Evolutionary conservation across 805 yeast species (phyloP).

Genomic region (Candida dendrica): DNA sequence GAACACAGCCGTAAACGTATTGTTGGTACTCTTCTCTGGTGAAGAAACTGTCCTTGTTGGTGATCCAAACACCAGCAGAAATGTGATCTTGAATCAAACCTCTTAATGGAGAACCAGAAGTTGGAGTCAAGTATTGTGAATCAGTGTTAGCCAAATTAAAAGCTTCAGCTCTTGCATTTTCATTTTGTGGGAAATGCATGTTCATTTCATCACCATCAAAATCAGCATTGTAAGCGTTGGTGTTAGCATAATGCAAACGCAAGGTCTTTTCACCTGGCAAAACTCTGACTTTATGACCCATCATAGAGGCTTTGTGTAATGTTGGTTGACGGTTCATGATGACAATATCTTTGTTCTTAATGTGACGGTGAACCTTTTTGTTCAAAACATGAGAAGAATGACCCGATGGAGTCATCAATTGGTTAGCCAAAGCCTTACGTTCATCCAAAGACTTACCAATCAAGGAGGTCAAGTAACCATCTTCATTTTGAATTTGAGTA

Average conservation of each 20-base stretch:
- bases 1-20: constrained; percentile 83
- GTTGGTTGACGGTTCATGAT: constrained; percentile 99
- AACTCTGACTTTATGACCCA: constrained; percentile 98
- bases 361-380: constrained; percentile 92
- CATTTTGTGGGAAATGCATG: constrained; percentile 98
- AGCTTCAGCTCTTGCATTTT: constrained; percentile 95
- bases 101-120: constrained; percentile 96
- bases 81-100: constrained; percentile 99
- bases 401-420: constrained; percentile 74
- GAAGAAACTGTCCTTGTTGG: constrained; percentile 87
- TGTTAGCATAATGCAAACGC: constrained; percentile 95
- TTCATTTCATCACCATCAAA: constrained; percentile 99
- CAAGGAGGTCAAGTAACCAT: constrained; percentile 75
- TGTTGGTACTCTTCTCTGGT: constrained; percentile 91
- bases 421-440: constrained; percentile 91
- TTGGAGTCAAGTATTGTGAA: constrained; percentile 95
- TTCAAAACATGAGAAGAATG: constrained; percentile 56
- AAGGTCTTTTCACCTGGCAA: constrained; percentile 96
- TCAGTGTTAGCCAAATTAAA: constrained; percentile 92
- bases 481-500: constrained; percentile 89
- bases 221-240: constrained; percentile 98
- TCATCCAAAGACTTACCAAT: constrained; percentile 89
- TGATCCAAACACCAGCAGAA: constrained; percentile 98
- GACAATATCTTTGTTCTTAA: constrained; percentile 90
- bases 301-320: constrained; percentile 97